Conservation (phyloP, 2,329 filamentous ascomycete species). For the Fusarium foetens region DNA sequence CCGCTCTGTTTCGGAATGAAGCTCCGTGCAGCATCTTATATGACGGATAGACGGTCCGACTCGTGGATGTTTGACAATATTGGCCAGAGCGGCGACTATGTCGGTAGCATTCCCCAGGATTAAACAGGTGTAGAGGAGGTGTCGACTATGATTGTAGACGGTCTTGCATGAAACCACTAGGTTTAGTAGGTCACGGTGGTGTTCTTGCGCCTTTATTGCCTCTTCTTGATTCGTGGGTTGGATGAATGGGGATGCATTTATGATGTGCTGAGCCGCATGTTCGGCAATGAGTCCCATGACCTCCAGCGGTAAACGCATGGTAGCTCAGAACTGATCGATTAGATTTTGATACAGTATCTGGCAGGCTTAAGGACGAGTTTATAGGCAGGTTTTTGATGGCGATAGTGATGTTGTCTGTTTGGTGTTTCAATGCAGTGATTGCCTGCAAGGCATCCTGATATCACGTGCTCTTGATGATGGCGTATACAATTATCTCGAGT, state of each 20-base stretch:
- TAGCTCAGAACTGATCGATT: background rate
- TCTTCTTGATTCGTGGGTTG: constrained; percentile 1
- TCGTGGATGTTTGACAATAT: constrained; percentile 5
- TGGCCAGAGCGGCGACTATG: background rate
- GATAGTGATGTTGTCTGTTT: background rate
- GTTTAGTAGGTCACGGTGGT: background rate
- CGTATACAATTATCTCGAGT: background rate
- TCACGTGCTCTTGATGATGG: background rate
- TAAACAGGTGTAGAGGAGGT: constrained; percentile 7
- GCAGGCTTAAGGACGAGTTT: background rate
- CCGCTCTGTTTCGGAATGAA: background rate
- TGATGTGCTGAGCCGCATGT: background rate
- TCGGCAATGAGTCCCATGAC: constrained; percentile 9
- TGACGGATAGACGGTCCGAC: constrained; percentile 22
- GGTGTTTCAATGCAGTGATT: background rate
- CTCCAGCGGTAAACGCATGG: background rate
- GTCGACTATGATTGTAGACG: background rate
- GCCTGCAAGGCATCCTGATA: background rate
- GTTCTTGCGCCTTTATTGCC: background rate
- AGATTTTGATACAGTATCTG: background rate
- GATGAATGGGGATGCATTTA: constrained; percentile 9
- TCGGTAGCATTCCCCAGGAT: background rate
- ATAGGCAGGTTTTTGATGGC: background rate
- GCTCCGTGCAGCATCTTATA: background rate
- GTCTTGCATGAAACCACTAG: background rate